A percentile compares a stretch with the other conserved stretches of the same genome.
These are phyloP conservation scores for Auricularia sp. DNA, from an alignment of 768 basidiomycete species.

Conservation along the genomic window DNA sequence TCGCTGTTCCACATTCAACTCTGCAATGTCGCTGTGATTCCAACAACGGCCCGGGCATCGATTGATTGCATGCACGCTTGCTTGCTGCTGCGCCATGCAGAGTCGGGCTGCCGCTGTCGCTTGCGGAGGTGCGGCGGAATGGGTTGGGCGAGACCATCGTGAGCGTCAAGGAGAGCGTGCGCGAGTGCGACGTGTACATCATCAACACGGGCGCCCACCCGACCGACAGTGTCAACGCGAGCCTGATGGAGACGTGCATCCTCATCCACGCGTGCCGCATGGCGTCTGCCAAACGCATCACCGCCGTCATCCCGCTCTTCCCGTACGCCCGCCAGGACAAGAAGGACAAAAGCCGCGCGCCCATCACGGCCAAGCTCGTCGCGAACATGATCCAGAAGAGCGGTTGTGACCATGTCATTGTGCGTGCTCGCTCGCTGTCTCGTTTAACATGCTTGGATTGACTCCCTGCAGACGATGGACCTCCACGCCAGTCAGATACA, in stretches of 20 bases:
- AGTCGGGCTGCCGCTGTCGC: slow-evolving; percentile 81
- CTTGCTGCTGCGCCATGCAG: slow-evolving; percentile 31
- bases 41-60: no score
- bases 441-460: background rate
- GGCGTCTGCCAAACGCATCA: slow-evolving; percentile 95
- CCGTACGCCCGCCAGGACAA: slow-evolving; percentile 98
- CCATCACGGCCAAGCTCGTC: slow-evolving; percentile 95
- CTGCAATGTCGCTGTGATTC: slow-evolving; percentile 1
- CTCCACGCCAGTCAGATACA: slow-evolving; percentile 98
- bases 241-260: slow-evolving; percentile 96
- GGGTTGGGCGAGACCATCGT: slow-evolving; percentile 89
- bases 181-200: slow-evolving; percentile 98
- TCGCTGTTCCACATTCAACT: no score
- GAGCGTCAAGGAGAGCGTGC: slow-evolving; percentile 87
- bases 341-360: slow-evolving; percentile 97
- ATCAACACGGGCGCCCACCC: slow-evolving; percentile 84
- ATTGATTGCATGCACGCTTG: background rate
- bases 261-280: slow-evolving; percentile 99
- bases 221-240: slow-evolving; percentile 55
- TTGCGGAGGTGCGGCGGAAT: slow-evolving; percentile 79
- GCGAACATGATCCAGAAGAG: slow-evolving; percentile 94
- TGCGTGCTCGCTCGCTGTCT: slow-evolving; percentile 34
- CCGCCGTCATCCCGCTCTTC: slow-evolving; percentile 95
- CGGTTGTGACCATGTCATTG: slow-evolving; percentile 94
- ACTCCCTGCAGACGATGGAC: slow-evolving; percentile 70